A percentile compares a stretch with the other conserved stretches of the same genome.
Evolutionary conservation across 1,284 basidiomycete species (phyloP).

Genomic region (Moesziomyces antarcticus): DNA sequence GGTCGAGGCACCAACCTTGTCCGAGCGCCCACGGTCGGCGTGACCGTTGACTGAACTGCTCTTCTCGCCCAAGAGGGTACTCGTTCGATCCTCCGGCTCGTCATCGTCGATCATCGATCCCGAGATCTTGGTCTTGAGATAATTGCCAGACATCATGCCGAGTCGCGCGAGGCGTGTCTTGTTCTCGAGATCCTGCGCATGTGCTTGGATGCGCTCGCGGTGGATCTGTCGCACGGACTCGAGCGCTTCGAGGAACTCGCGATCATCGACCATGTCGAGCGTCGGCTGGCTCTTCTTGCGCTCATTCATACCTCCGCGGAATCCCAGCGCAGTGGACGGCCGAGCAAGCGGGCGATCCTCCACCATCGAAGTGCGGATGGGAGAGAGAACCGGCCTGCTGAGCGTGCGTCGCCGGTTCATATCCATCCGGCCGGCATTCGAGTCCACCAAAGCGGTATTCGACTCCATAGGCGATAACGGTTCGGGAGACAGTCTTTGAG

Average conservation of each 20-base stretch:
- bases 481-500: neutral
- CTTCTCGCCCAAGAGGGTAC: neutral
- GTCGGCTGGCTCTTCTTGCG: constrained; percentile 60
- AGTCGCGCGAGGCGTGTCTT: constrained; percentile 32
- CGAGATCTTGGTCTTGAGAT: constrained; percentile 28
- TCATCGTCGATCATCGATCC: constrained; percentile 22
- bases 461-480: neutral
- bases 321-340: constrained; percentile 37
- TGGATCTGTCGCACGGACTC: constrained; percentile 56
- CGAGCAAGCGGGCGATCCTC: constrained; percentile 2
- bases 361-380: constrained; percentile 24
- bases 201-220: constrained; percentile 48
- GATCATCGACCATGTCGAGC: constrained; percentile 60
- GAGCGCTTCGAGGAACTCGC: constrained; percentile 59
- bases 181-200: constrained; percentile 32
- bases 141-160: constrained; percentile 32
- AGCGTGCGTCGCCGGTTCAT: constrained; percentile 22
- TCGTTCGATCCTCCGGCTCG: neutral
- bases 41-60: neutral
- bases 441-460: neutral
- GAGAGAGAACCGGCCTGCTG: constrained; percentile 25
- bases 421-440: neutral
- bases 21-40: neutral
- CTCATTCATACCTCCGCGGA: constrained; percentile 21
- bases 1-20: neutral